phyloP scores from a whole-genome alignment of 345 rosid species.

The Mercurialis annua region DNA sequence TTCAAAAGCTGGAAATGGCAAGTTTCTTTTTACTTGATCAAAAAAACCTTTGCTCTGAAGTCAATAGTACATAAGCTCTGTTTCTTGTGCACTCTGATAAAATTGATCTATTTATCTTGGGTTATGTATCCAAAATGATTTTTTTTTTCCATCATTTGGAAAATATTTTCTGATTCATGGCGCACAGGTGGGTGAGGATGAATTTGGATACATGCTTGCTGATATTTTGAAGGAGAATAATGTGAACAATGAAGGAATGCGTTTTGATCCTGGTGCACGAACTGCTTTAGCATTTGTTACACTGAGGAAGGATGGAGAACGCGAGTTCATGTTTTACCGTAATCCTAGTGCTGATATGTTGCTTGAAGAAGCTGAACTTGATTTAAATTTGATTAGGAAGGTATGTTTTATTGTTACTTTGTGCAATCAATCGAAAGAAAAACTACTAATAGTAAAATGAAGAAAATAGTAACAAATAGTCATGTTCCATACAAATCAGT shows the following conservation, averaged over 20 bases:
- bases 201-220: constrained; percentile 95
- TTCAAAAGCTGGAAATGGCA: not conserved
- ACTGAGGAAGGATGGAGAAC: constrained; percentile 79
- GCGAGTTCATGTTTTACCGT: constrained; percentile 96
- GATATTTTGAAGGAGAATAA: constrained; percentile 79
- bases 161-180: constrained; percentile 17
- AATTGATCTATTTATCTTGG: not conserved
- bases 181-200: constrained; percentile 94
- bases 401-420: constrained; percentile 29
- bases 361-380: constrained; percentile 77
- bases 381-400: constrained; percentile 74
- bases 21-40: not conserved
- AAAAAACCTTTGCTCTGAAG: not conserved
- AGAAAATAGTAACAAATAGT: not conserved
- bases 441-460: not conserved
- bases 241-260: constrained; percentile 75
- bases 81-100: not conserved
- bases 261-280: constrained; percentile 87
- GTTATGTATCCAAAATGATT: no score
- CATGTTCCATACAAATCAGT: not conserved
- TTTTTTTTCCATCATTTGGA: constrained; percentile 3
- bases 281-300: constrained; percentile 97
- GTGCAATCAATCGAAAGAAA: constrained; percentile 1
- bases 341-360: constrained; percentile 99
- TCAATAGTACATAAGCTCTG: not conserved